These are phyloP conservation scores for Pythium rishiriense DNA, from an alignment of 352 stramenopile genomes.

Conservation along the genomic window DNA sequence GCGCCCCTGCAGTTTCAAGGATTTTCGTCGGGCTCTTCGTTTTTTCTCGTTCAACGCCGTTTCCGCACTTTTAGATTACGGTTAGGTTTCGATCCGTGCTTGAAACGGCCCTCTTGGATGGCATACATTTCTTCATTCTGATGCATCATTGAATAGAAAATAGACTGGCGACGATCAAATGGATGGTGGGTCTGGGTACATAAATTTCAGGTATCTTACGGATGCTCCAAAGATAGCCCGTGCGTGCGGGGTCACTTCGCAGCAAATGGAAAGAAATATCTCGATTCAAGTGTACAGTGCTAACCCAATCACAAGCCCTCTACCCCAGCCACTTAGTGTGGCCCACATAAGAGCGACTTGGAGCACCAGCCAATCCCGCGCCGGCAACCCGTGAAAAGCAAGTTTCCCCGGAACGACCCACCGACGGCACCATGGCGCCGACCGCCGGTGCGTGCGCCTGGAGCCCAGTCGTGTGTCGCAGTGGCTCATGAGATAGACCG, in stretches of 20 bases:
- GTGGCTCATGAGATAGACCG: slow-evolving; percentile 2
- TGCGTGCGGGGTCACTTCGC: slow-evolving; percentile 20
- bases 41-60: slow-evolving; percentile 29
- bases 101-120: slow-evolving; percentile 21
- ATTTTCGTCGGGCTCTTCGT: slow-evolving; percentile 28
- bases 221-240: slow-evolving; percentile 24
- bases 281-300: slow-evolving; percentile 11
- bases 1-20: slow-evolving; percentile 28
- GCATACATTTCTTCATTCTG: background rate
- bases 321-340: slow-evolving; percentile 20
- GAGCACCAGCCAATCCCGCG: slow-evolving; percentile 28
- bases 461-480: background rate
- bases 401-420: background rate
- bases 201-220: slow-evolving; percentile 17
- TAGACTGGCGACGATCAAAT: too few species aligned
- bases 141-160: background rate
- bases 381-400: slow-evolving; percentile 34
- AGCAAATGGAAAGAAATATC: slow-evolving; percentile 30
- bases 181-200: too few species aligned
- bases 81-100: slow-evolving; percentile 2
- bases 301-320: background rate
- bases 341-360: slow-evolving; percentile 12
- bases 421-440: slow-evolving; percentile 38
- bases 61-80: slow-evolving; percentile 28
- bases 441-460: slow-evolving; percentile 39